Base-by-base conservation (phyloP, 495 filamentous ascomycete species). In the Patellaria atrata region DNA sequence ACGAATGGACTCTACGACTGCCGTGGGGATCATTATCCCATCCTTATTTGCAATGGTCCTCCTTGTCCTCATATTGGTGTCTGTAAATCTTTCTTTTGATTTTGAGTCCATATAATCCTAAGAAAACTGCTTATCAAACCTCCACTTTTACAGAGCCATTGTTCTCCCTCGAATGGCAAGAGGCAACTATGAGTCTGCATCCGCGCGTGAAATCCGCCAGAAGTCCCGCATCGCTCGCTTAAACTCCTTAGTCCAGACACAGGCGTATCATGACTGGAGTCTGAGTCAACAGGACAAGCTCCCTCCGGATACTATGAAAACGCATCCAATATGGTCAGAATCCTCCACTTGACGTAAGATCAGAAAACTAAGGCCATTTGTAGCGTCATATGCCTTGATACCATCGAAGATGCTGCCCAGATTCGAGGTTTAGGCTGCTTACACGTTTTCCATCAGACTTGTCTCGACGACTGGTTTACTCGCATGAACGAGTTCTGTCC, bases 401-500 rank as follows among this genome's bases (percentile, higher is more conserved):
- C 40, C 22, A 35, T 51, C 22, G 40, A 44, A 16, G 44, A 44
- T 9, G 33, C 24, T 0, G 31, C 47, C 4, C 40, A 51, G 17
- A 44, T 51, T 14, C 47, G 47, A 3, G 44, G 44, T 1, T 35
- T 51, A 8, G 33, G 34, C 4, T 51, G 47, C 26, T 26, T 40
- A 18, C 47, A 51, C 26, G 37, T 44, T 1, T 51, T 51, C 32
- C 47, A 51, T 22, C 47, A 47, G 26, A 17, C 30, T 8, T 51
- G 47, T 22, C 24, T 51, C 2, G 47, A 51, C 25, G 40, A 42
- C 18, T 51, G 47, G 47, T 51, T 41, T 32, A 29, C 30, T 9
- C 17, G 44, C 9, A 44, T 27, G 26, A 44, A 51, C 33, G 44
- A 51, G 16, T 47, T 37, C 35, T 51, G 47, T 26, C 47, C 47